Evolutionary conservation across 2,329 filamentous ascomycete genomes (phyloP).

Genomic region (Thermothelomyces thermophilus): DNA sequence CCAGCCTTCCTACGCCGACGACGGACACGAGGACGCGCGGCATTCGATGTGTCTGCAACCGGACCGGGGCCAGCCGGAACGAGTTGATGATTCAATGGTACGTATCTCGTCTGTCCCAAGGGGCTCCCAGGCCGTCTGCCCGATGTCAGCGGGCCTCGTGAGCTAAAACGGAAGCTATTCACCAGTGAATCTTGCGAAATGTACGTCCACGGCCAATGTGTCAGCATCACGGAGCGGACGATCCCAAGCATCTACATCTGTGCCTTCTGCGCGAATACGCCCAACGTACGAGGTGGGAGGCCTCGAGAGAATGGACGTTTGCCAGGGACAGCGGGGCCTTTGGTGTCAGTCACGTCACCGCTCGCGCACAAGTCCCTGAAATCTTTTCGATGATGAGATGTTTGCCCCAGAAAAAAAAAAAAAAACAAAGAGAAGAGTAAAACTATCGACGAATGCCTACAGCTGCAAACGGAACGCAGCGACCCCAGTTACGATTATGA

Average conservation of each 20-base stretch:
- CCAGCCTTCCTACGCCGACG: slow-evolving; percentile 41
- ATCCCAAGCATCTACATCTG: slow-evolving; percentile 58
- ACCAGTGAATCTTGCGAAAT: slow-evolving; percentile 57
- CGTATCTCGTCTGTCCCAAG: slow-evolving; percentile 22
- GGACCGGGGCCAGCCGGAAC: slow-evolving; percentile 36
- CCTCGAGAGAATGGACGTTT: slow-evolving; percentile 38
- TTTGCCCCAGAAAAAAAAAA: too few relatives aligned
- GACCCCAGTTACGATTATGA: neutral
- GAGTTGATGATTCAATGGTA: slow-evolving; percentile 60
- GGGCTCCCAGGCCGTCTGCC: neutral
- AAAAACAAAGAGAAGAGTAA: too few relatives aligned
- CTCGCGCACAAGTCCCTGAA: slow-evolving; percentile 41
- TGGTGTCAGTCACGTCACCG: slow-evolving; percentile 33
- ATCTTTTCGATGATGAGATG: slow-evolving; percentile 39
- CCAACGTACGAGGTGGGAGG: slow-evolving; percentile 45
- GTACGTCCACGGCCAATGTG: slow-evolving; percentile 58
- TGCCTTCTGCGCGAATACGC: slow-evolving; percentile 55
- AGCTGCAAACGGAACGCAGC: too few relatives aligned
- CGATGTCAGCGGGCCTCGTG: slow-evolving; percentile 1
- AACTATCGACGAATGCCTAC: too few relatives aligned
- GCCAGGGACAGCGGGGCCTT: slow-evolving; percentile 24
- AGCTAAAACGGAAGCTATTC: slow-evolving; percentile 9
- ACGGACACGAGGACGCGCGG: slow-evolving; percentile 36
- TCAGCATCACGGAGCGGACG: slow-evolving; percentile 51
- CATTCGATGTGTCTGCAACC: slow-evolving; percentile 53